Conservation (phyloP, 371 early-diverging fungal species). For the Thermomucor indicae-seudaticae region DNA sequence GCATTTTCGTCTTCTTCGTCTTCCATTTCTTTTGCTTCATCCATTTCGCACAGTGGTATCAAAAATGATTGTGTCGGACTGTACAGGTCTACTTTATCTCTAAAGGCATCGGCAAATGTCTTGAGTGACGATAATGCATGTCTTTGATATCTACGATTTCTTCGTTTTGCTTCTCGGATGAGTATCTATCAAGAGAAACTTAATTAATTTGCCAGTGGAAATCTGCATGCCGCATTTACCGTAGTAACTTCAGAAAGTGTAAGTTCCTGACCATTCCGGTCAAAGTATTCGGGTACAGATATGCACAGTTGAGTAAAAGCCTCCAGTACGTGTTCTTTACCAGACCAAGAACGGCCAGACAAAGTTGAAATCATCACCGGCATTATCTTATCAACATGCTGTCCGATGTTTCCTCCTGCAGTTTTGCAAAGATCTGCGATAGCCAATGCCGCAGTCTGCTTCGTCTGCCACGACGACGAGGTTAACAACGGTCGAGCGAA, state of each 20-base stretch:
- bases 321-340: slow-evolving; percentile 81
- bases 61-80: slow-evolving; percentile 55
- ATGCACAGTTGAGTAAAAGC: slow-evolving; percentile 62
- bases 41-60: slow-evolving; percentile 50
- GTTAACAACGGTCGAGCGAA: slow-evolving; percentile 53
- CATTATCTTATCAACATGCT: slow-evolving; percentile 49
- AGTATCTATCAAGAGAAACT: slow-evolving; percentile 31
- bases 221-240: slow-evolving; percentile 22
- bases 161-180: slow-evolving; percentile 70
- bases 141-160: slow-evolving; percentile 64
- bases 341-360: slow-evolving; percentile 81
- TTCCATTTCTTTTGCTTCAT: slow-evolving; percentile 52
- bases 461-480: slow-evolving; percentile 74
- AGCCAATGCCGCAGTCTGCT: slow-evolving; percentile 72
- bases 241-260: slow-evolving; percentile 44
- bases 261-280: slow-evolving; percentile 14
- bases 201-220: neutral
- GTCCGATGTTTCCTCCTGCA: slow-evolving; percentile 24
- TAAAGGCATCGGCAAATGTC: slow-evolving; percentile 53
- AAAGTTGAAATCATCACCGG: slow-evolving; percentile 64
- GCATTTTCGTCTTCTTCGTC: slow-evolving; percentile 64
- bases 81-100: slow-evolving; percentile 48
- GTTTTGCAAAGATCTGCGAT: slow-evolving; percentile 60
- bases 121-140: slow-evolving; percentile 66
- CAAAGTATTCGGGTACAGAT: slow-evolving; percentile 51